Evolutionary conservation across 1,284 basidiomycete genomes (phyloP), one percentile per base, ranked within the genome.

Genomic region (Cutaneotrichosporon sp.): DNA sequence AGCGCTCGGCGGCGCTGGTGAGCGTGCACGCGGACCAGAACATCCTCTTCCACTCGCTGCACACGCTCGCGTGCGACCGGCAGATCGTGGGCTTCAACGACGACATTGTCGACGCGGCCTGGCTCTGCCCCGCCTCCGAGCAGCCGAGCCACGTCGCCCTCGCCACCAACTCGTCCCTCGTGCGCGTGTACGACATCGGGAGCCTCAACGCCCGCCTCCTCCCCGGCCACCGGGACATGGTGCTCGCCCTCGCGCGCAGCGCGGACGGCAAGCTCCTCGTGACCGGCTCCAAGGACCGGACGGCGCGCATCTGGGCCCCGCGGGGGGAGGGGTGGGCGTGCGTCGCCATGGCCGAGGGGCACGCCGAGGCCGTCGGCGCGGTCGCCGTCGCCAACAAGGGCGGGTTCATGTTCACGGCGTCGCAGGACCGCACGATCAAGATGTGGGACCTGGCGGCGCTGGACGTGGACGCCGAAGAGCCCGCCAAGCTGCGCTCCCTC

Each of bases 51-150:
- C 87, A 92, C 78, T 91, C 89, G 2, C 80, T 94, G 9, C 78
- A 82, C 8, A 84, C 86, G 0, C 83, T 84, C 50, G 80, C 83
- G 11, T 79, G 90, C 31, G 81, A 84, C n/a, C 87, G 88, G n/a
- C 95, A 97, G 71, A 81, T 99, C 64, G 88, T 99, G 65, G 97
- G 97, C 0, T 99, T 90, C 84, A 98, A 99, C 78, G 97, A 99
- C 79, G 95, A 99, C 78, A 94, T 99, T 69, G 90, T 98, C 54
- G 95, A 98, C 72, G 85, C 87, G 10, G 83, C 85, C 22, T 92
- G 92, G 80, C 83, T 99, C 62, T 58, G 75, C 54, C 62, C 75
- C 52, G 66, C 73, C 2, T 67, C 72, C 58, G 66, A 76, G 54
- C 67, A 73, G 3, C 57, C 71, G 54, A 58, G 68, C 43, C 89